Percentiles rank a stretch among this genome's conserved stretches.
These are phyloP conservation scores for Hibiscus tridactylites DNA, from an alignment of 345 rosid species.

Conservation along the genomic window DNA sequence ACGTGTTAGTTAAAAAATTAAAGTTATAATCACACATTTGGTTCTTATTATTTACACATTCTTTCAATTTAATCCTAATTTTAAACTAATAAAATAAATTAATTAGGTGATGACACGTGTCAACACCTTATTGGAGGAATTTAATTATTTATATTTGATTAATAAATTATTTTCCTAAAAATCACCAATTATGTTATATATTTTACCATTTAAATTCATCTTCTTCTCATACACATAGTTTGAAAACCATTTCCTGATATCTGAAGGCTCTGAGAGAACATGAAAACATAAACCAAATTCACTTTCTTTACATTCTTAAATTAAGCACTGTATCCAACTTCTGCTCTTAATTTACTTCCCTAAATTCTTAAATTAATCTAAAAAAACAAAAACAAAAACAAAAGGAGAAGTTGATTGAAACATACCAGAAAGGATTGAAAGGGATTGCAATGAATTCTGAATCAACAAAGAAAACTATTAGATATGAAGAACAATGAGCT, in stretches of 20 bases:
- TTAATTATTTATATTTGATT: too few species aligned
- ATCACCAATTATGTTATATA: too few species aligned
- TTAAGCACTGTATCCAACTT: neutral
- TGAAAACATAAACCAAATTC: neutral
- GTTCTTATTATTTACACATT: too few species aligned
- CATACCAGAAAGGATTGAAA: slow-evolving; percentile 38
- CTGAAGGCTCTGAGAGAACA: slow-evolving; percentile 46
- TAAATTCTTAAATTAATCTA: neutral
- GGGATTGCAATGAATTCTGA: slow-evolving; percentile 17
- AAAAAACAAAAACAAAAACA: neutral
- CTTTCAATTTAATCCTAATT: too few species aligned
- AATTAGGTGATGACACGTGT: too few species aligned
- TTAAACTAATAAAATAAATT: too few species aligned
- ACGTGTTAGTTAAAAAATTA: too few species aligned
- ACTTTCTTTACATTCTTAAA: neutral
- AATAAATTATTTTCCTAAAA: too few species aligned
- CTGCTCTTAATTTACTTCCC: neutral
- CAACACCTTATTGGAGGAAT: too few species aligned
- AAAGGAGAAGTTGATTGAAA: neutral
- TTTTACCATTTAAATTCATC: too few species aligned
- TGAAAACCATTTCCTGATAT: slow-evolving; percentile 52
- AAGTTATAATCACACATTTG: too few species aligned
- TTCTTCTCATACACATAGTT: slow-evolving; percentile 55
- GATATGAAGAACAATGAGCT: neutral
- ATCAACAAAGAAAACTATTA: slow-evolving; percentile 15